A percentile compares a stretch with the other conserved stretches of the same genome.
These are phyloP conservation scores for Begonia masoniana DNA, from an alignment of 306 rosid genomes.

Conservation along the genomic window DNA sequence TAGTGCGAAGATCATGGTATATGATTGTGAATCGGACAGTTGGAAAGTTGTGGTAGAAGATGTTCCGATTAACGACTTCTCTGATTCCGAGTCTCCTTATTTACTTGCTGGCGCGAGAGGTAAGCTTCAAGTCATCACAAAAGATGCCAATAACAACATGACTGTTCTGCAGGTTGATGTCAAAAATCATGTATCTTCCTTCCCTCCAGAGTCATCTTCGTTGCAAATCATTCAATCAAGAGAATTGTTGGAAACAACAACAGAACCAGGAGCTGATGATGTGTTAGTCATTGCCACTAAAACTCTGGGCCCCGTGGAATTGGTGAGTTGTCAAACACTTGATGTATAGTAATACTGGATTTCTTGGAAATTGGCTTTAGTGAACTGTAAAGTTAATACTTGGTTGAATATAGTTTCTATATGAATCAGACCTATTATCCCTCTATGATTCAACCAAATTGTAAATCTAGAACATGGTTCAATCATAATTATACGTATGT, in stretches of 20 bases:
- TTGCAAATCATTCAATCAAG: constrained; percentile 14
- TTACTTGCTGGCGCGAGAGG: constrained; percentile 82
- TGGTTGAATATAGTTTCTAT: no score
- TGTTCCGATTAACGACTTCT: constrained; percentile 67
- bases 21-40: constrained; percentile 67
- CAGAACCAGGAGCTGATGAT: constrained; percentile 45
- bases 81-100: constrained; percentile 84
- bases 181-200: constrained; percentile 10
- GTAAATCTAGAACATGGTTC: no score
- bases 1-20: constrained; percentile 78
- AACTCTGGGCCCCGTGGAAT: constrained; percentile 55
- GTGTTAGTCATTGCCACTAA: constrained; percentile 50
- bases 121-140: constrained; percentile 83
- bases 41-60: constrained; percentile 82
- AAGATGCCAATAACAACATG: constrained; percentile 55
- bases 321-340: constrained; percentile 88
- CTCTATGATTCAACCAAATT: no score
- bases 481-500: no score
- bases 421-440: no score
- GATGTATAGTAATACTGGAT: constrained; percentile 31
- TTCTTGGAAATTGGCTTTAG: no score
- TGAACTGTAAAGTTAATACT: no score
- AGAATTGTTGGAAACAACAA: constrained; percentile 21
- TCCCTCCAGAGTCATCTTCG: constrained; percentile 19
- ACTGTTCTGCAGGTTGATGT: constrained; percentile 54